phyloP scores from a whole-genome alignment of 305 asterid species.

The Fraxinus baroniana region DNA sequence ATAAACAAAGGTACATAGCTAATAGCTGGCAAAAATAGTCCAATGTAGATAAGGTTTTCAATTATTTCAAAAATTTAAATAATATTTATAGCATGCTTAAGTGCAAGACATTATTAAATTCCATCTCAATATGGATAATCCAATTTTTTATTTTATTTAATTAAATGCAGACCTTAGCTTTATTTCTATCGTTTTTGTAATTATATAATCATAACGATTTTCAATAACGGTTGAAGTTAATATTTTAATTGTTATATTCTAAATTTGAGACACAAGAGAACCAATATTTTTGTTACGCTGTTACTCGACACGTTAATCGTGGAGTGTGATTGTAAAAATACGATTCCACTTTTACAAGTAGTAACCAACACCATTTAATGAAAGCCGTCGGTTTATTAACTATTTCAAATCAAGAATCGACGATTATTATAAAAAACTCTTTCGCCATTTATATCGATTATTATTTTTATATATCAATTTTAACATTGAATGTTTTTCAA shows the following conservation, averaged over 20 bases:
- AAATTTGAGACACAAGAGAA: neutral
- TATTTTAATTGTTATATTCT: neutral
- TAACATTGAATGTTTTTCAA: neutral
- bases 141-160: neutral
- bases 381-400: neutral
- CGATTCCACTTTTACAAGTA: neutral
- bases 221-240: neutral
- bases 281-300: neutral
- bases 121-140: neutral
- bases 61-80: neutral
- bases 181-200: neutral
- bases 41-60: neutral
- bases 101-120: neutral
- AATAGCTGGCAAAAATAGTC: neutral
- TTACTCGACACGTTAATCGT: neutral
- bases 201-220: neutral
- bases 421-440: neutral
- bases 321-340: neutral
- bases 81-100: neutral
- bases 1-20: neutral
- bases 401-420: neutral
- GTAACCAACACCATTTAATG: neutral
- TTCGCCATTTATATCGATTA: neutral
- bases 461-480: neutral
- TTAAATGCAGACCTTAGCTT: slow-evolving; percentile 8